Conservation (phyloP, 192 early-diverging fungal genomes). For the Rhizoclosmatium sp. region DNA sequence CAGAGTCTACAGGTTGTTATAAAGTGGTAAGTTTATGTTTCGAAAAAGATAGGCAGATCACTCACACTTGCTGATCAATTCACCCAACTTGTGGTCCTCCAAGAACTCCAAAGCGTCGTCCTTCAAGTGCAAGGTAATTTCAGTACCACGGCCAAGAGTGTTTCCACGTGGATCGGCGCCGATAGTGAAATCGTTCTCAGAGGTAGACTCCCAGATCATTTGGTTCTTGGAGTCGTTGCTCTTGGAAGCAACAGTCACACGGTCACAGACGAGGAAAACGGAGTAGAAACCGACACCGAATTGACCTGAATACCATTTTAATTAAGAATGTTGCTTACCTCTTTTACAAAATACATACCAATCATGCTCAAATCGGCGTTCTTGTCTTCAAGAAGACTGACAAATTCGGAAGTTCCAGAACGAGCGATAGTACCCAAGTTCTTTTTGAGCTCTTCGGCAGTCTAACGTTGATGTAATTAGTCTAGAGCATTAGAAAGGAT, state of each 20-base stretch:
- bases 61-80: slow-evolving; percentile 93
- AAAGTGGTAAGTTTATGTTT: no score
- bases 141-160: slow-evolving; percentile 83
- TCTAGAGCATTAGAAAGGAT: neutral
- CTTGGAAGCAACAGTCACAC: slow-evolving; percentile 94
- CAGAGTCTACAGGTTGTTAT: slow-evolving; percentile 70
- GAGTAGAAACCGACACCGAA: slow-evolving; percentile 99
- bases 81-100: slow-evolving; percentile 98
- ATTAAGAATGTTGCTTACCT: no score
- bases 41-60: no score
- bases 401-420: slow-evolving; percentile 99
- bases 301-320: slow-evolving; percentile 54
- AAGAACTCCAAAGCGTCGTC: slow-evolving; percentile 98
- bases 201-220: slow-evolving; percentile 93
- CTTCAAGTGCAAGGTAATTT: slow-evolving; percentile 97
- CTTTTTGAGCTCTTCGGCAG: slow-evolving; percentile 94
- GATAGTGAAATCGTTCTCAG: slow-evolving; percentile 91
- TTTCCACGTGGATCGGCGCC: slow-evolving; percentile 59
- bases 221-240: slow-evolving; percentile 93
- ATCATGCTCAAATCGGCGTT: slow-evolving; percentile 99
- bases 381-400: slow-evolving; percentile 89
- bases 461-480: slow-evolving; percentile 82
- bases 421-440: slow-evolving; percentile 99
- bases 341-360: slow-evolving; percentile 51
- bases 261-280: slow-evolving; percentile 98